These are phyloP conservation scores for Penicillium decumbens DNA, from an alignment of 2,329 filamentous ascomycete genomes.

Conservation along the genomic window DNA sequence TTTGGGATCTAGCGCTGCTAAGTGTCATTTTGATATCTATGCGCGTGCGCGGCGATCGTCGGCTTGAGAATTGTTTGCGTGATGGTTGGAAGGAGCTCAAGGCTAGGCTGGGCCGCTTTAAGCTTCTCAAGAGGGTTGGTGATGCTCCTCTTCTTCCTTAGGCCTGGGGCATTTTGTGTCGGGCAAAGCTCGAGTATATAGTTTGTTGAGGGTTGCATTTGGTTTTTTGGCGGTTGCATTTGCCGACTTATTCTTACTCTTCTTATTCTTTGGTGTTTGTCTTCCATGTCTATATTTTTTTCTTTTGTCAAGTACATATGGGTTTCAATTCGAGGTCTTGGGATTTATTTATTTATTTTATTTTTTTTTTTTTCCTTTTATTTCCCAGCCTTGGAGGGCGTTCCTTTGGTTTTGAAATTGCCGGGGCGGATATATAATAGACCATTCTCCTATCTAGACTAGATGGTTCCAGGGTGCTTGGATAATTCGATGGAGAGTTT, in stretches of 20 bases:
- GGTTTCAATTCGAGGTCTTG: slow-evolving; percentile 16
- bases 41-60: slow-evolving; percentile 40
- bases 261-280: slow-evolving; percentile 4
- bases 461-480: background rate
- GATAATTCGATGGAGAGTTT: background rate
- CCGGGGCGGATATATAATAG: background rate
- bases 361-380: slow-evolving; percentile 4
- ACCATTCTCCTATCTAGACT: background rate
- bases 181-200: background rate
- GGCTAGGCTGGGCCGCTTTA: slow-evolving; percentile 28
- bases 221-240: slow-evolving; percentile 4
- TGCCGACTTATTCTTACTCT: background rate
- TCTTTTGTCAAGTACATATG: slow-evolving; percentile 27
- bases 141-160: slow-evolving; percentile 25
- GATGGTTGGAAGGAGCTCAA: slow-evolving; percentile 34
- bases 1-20: slow-evolving; percentile 61
- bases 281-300: slow-evolving; percentile 3
- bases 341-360: slow-evolving; percentile 8
- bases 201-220: background rate
- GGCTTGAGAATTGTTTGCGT: slow-evolving; percentile 38
- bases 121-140: slow-evolving; percentile 22
- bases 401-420: background rate
- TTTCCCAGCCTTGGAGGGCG: background rate
- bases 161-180: background rate
- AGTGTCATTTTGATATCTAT: slow-evolving; percentile 40